Conservation (phyloP, 2,329 filamentous ascomycete genomes). For the Hypoxylon sp. region DNA sequence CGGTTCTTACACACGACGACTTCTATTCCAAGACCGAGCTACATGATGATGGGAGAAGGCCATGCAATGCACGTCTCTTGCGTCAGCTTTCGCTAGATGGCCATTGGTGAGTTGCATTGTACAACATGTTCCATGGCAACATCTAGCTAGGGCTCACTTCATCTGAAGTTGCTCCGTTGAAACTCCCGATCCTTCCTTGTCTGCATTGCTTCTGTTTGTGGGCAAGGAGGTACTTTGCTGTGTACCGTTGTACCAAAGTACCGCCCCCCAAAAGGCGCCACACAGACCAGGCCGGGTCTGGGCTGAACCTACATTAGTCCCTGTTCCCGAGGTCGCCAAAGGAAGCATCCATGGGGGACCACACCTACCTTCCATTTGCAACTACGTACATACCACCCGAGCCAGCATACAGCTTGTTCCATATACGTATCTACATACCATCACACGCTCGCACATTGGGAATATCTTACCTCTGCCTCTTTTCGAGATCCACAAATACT, state of each 20-base stretch:
- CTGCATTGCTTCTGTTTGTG: constrained; percentile 16
- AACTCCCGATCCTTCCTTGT: constrained; percentile 43
- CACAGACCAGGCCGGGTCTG: constrained; percentile 43
- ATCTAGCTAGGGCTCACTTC: constrained; percentile 36
- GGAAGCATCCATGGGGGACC: constrained; percentile 33
- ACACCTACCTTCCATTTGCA: constrained; percentile 48
- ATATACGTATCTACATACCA: constrained; percentile 30
- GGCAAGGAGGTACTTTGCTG: constrained; percentile 1
- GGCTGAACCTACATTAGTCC: constrained; percentile 44
- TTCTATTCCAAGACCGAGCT: constrained; percentile 22
- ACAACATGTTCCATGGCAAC: constrained; percentile 38
- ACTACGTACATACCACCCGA: constrained; percentile 42
- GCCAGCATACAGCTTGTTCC: constrained; percentile 10
- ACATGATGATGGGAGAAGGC: constrained; percentile 22
- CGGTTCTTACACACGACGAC: constrained; percentile 26
- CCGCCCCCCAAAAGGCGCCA: constrained; percentile 29
- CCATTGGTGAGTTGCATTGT: constrained; percentile 35
- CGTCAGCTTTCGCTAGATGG: constrained; percentile 22
- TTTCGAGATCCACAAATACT: constrained; percentile 46
- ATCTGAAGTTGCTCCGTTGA: constrained; percentile 39
- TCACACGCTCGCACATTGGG: constrained; percentile 35
- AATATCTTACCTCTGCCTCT: constrained; percentile 36
- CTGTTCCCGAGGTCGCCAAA: constrained; percentile 43
- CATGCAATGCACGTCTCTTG: constrained; percentile 30
- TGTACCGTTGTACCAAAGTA: constrained; percentile 15